phyloP scores from a whole-genome alignment of 2,329 filamentous ascomycete genomes.

The Penicillium capsulatum region DNA sequence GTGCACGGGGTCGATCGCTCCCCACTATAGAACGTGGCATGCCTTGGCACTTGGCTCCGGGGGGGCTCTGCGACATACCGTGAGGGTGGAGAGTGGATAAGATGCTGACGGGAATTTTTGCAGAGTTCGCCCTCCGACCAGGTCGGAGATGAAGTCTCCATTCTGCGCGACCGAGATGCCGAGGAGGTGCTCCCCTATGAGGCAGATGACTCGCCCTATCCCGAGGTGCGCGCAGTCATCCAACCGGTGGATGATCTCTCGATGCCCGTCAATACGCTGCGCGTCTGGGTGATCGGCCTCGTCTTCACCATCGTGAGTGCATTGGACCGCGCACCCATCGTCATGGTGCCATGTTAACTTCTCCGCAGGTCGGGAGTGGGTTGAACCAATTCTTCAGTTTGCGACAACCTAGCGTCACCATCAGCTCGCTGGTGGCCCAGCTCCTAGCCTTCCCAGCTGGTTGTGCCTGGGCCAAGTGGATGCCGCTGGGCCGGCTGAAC shows the following conservation, averaged over 20 bases:
- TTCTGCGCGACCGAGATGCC: constrained; percentile 33
- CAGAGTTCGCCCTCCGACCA: constrained; percentile 15
- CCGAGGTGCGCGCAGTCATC: constrained; percentile 38
- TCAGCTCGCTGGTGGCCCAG: constrained; percentile 40
- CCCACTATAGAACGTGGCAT: too few relatives aligned
- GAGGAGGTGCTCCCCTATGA: constrained; percentile 33
- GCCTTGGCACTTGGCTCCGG: too few relatives aligned
- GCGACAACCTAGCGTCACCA: constrained; percentile 38
- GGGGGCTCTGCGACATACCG: too few relatives aligned
- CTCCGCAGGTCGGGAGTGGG: constrained; percentile 32
- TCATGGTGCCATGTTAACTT: too few relatives aligned
- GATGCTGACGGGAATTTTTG: not conserved
- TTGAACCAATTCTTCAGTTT: constrained; percentile 40
- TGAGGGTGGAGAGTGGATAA: too few relatives aligned
- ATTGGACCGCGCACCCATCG: not conserved
- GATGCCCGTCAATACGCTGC: constrained; percentile 33
- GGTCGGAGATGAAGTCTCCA: constrained; percentile 13
- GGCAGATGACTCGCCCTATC: constrained; percentile 37
- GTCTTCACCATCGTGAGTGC: constrained; percentile 36
- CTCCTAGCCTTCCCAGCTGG: constrained; percentile 46
- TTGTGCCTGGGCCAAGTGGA: constrained; percentile 37
- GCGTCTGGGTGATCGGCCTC: constrained; percentile 39
- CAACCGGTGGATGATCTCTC: constrained; percentile 30
- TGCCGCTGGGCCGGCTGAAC: constrained; percentile 41
- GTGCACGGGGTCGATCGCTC: constrained; percentile 1